Evolutionary conservation across 805 yeast genomes (phyloP).

Genomic region (Nakazawaea molendinolei): DNA sequence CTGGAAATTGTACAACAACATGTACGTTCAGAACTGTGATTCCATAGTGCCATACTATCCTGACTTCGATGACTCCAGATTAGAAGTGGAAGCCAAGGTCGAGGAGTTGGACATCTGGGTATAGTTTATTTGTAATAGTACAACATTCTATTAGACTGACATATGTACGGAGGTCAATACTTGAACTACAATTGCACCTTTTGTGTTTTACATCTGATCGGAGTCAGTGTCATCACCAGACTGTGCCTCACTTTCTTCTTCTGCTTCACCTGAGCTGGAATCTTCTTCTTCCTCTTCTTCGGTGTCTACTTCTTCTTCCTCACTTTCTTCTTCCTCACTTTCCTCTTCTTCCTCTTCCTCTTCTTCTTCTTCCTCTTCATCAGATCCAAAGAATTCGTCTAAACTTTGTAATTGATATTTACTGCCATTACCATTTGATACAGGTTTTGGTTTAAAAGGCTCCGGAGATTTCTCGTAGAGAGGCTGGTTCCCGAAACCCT

Average conservation of each 20-base stretch:
- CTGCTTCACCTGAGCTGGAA: constrained; percentile 25
- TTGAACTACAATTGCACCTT: background rate
- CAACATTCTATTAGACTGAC: no score
- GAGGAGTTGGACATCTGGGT: constrained; percentile 45
- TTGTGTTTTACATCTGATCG: background rate
- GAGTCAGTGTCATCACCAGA: constrained; percentile 17
- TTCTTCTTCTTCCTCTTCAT: constrained; percentile 21
- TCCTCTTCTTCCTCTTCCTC: constrained; percentile 24
- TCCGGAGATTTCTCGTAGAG: background rate
- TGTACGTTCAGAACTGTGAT: constrained; percentile 70
- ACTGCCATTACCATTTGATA: constrained; percentile 20
- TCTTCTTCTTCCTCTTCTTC: constrained; percentile 24
- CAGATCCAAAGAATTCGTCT: constrained; percentile 75
- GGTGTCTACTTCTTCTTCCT: constrained; percentile 20
- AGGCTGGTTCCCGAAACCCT: constrained; percentile 7
- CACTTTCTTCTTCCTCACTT: constrained; percentile 22
- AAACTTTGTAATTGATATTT: constrained; percentile 65
- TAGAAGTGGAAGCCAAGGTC: background rate
- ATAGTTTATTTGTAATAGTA: constrained; percentile 1
- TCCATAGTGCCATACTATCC: constrained; percentile 84
- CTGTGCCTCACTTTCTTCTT: constrained; percentile 26
- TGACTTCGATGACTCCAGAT: constrained; percentile 29
- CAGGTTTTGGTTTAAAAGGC: constrained; percentile 12
- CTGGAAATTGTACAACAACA: constrained; percentile 76
- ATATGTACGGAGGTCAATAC: no score